Percentiles rank a stretch among this genome's conserved stretches.
These are phyloP conservation scores for Aeschynomene evenia DNA, from an alignment of 306 rosid species.

Conservation along the genomic window DNA sequence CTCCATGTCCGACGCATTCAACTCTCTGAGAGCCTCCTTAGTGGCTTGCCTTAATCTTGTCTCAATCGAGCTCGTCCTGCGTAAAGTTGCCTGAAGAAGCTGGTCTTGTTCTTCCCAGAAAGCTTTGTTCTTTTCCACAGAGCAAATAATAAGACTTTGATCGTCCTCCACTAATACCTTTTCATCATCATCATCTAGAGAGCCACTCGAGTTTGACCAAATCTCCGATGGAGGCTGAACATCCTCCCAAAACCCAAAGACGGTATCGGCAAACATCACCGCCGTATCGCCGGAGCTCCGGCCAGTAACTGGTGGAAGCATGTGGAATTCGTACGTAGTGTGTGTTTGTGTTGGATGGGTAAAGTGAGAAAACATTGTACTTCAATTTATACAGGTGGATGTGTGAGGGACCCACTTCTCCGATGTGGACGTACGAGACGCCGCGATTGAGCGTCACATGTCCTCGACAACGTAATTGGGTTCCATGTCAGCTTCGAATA, in stretches of 20 bases:
- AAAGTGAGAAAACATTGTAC: constrained; percentile 1
- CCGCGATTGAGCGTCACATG: neutral
- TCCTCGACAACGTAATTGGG: neutral
- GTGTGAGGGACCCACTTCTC: constrained; percentile 1
- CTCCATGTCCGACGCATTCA: constrained; percentile 9
- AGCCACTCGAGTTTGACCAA: constrained; percentile 40
- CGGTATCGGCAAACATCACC: constrained; percentile 46
- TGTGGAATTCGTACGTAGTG: no score
- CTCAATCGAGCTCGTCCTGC: constrained; percentile 53
- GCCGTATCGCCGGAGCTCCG: constrained; percentile 20
- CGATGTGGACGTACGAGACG: neutral
- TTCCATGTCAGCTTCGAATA: neutral
- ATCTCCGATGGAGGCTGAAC: constrained; percentile 32
- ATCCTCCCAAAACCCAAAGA: constrained; percentile 60
- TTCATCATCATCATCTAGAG: neutral
- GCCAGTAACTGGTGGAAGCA: neutral
- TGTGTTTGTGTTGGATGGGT: neutral
- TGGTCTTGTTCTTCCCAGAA: constrained; percentile 70
- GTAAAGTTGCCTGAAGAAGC: constrained; percentile 56
- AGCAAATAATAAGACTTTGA: constrained; percentile 8
- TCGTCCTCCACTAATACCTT: constrained; percentile 29
- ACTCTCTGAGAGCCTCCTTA: constrained; percentile 46
- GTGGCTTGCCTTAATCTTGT: constrained; percentile 54
- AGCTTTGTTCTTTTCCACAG: constrained; percentile 37
- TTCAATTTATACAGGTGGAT: neutral